Conservation (phyloP, 192 early-diverging fungal species). For the Backusella parvicylindrica region DNA sequence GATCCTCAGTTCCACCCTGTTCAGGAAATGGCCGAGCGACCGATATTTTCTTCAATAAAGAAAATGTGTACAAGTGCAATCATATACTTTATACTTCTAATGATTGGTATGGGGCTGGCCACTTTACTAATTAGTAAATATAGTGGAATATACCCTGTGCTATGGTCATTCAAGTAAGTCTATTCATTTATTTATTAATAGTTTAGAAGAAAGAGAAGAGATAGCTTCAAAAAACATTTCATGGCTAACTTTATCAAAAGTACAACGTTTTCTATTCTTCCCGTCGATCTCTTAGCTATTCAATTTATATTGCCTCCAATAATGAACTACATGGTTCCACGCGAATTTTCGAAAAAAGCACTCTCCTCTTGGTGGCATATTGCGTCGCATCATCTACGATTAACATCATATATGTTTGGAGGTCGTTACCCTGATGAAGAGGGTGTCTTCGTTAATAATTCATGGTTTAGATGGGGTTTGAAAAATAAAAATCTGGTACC, state of each 20-base stretch:
- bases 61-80: slow-evolving; percentile 75
- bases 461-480: neutral
- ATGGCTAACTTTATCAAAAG: slow-evolving; percentile 1
- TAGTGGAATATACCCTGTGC: slow-evolving; percentile 51
- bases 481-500: neutral
- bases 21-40: slow-evolving; percentile 84
- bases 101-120: slow-evolving; percentile 64
- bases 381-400: slow-evolving; percentile 59
- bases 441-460: neutral
- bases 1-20: slow-evolving; percentile 92
- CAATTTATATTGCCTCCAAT: slow-evolving; percentile 71
- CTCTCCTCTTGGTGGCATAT: slow-evolving; percentile 63
- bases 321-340: slow-evolving; percentile 57
- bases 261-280: slow-evolving; percentile 41
- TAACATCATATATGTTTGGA: slow-evolving; percentile 80
- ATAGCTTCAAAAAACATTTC: neutral
- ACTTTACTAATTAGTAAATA: slow-evolving; percentile 25
- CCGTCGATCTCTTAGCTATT: slow-evolving; percentile 71
- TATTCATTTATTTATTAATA: slow-evolving; percentile 6
- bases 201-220: neutral
- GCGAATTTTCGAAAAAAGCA: slow-evolving; percentile 39
- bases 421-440: slow-evolving; percentile 74
- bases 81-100: slow-evolving; percentile 81
- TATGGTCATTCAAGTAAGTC: slow-evolving; percentile 62
- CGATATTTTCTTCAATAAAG: slow-evolving; percentile 69